Base-by-base conservation (phyloP, 768 basidiomycete genomes). In the Naganishia friedmannii region DNA sequence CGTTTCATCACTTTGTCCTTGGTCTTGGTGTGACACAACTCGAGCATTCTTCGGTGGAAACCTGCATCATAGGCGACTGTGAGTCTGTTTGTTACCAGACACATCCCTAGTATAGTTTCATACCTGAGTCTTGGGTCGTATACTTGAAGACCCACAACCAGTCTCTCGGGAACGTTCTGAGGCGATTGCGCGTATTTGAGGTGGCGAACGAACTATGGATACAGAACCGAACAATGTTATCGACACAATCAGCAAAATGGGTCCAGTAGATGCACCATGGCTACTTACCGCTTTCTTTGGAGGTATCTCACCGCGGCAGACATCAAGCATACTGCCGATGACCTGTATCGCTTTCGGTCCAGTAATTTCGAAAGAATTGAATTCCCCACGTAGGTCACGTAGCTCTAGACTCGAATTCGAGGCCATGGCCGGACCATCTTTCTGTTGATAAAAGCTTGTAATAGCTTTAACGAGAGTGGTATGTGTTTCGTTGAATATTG, bases 51-150 rank as follows among this genome's bases (percentile, higher is more conserved):
- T 63, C 42, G 37, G 60, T 58, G 93, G 92, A 76, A 92, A 94
- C 73, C 93, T 63, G 42, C 42, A 26, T 23, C 21, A 6, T 3
- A 29, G n/a, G 12, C 12, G 31, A 29, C 7, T 45, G 42, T 42
- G 42, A 26, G 39, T 23, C 37, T 2, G 21, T 12, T 39, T 26
- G 9, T 34, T 34, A 55, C 9, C 10, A 13, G n/a, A 28, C 28
- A 29, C 9, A 12, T 10, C 12, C 21, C 55, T 37, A 42, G 57
- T 39, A 69, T 54, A 53, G 32, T 19, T 13, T 78, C 86, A 39
- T 73, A 94, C 94, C 84, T 89, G 15, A 97, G 82, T 56, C 95
- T 85, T 15, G 95, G 95, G 79, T 99, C 95, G 46, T 89, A 82
- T 0, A 92, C 90, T 48, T 84, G 88, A 70, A 92, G 85, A 0